Base-by-base conservation (phyloP, 495 filamentous ascomycete genomes). In the Tuber indicum region DNA sequence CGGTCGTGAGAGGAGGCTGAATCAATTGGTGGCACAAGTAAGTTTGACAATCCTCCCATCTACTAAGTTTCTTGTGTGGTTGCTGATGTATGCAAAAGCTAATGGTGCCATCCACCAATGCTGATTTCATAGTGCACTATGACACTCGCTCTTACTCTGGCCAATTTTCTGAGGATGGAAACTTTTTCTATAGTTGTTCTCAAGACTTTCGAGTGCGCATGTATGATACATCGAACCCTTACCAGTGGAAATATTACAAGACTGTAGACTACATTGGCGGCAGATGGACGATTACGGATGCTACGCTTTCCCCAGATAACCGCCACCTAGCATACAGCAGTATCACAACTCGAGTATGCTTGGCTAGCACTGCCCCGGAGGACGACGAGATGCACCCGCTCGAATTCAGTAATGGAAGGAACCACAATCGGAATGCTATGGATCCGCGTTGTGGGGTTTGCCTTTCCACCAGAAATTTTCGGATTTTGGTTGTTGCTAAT, bases 171-270 rank as follows among this genome's bases (percentile, higher is more conserved):
- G 92, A 95, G 74, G 96, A 99, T 80, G 96, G 96, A 9, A 97
- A 97, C 85, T 98, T 98, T 86, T 99, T 97, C 85, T 99, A 97
- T 84, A 91, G 91, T n/a, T 95, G 92, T 80, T 91, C 91, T 39
- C 94, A 98, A 84, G 94, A 99, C 83, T 97, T 96, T 85, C 90
- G 89, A 75, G 93, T 99, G 21, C 91, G 94, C 36, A 94, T 99
- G 92, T 99, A 98, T 84, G 96, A 99, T 83, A 98, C 96, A 0
- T 96, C 93, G 2, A 97, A 98, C 76, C 96, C 96, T 0, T 96
- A 94, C 83, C 89, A 92, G 74, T 99, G 96, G 96, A 91, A 91
- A 81, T 94, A 97, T 84, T 98, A 98, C 85, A 98, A 98, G 85
- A 94, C 92, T 0, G 93, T 95, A 16, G 85, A 88, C 32, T 97